Base-by-base conservation (phyloP, 139 green algal genomes). In the Chlorella sp. region DNA sequence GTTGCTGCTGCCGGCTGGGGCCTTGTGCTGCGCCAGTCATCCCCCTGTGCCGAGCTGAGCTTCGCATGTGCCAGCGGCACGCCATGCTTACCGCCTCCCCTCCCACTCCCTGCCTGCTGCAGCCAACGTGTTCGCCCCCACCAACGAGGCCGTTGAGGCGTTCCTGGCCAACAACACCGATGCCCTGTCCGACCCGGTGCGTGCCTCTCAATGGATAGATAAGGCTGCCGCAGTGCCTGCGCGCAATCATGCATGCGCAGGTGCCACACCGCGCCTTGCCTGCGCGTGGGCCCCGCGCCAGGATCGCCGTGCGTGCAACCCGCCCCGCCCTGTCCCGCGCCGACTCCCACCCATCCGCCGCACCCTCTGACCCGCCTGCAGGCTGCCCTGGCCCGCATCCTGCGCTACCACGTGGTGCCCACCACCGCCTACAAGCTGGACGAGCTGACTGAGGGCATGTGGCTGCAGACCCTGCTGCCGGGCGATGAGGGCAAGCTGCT, bases 41-140 rank as follows among this genome's bases (percentile, higher is more conserved):
- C 40, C 40, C n/a, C 20, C 13, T 46, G 13, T 17, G 32, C 34
- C 2, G 4, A 84, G 67, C 34, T 36, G 34, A 0, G 43, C 13
- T 26, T 85, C 73, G n/a, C n/a, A n/a, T n/a, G n/a, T n/a, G n/a
- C n/a, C n/a, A n/a, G n/a, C n/a, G n/a, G n/a, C n/a, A n/a, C n/a
- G n/a, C n/a, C n/a, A n/a, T n/a, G n/a, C n/a, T n/a, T n/a, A n/a
- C 41, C 2, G 68, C 68, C 51, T 79, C 81, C 69, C n/a, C n/a
- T n/a, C n/a, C n/a, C n/a, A n/a, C n/a, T 6, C n/a, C 46, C 73
- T 3, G 38, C 19, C 74, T 48, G n/a, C 48, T 17, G 7, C 48
- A 22, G 75, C 51, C 75, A 81, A 51, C 51, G 51, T 81, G 8
- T 81, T 81, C 38, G 48, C 51, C 22, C 75, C 75, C 48, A 20